Evolutionary conservation across 768 basidiomycete genomes (phyloP).

Genomic region (Lactarius sp.): DNA sequence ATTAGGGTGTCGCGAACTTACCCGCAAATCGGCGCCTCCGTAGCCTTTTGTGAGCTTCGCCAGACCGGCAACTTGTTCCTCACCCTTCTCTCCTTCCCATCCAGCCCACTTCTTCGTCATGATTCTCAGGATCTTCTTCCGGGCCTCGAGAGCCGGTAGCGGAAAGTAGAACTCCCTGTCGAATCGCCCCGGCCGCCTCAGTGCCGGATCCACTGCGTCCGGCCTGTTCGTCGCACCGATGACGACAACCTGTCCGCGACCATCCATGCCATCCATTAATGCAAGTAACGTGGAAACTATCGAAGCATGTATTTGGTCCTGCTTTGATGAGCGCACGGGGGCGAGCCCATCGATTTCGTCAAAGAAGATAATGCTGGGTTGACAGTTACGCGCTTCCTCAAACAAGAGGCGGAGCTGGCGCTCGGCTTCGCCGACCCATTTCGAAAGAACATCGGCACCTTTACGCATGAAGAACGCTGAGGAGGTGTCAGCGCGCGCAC

Average conservation of each 20-base stretch:
- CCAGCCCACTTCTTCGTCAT: constrained; percentile 90
- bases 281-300: constrained; percentile 95
- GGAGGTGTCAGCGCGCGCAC: not conserved
- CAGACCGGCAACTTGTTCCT: constrained; percentile 54
- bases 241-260: constrained; percentile 92
- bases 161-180: constrained; percentile 99
- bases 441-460: constrained; percentile 94
- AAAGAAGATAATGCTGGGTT: constrained; percentile 98
- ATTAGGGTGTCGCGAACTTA: constrained; percentile 37
- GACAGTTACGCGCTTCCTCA: constrained; percentile 88
- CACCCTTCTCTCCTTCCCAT: constrained; percentile 54
- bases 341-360: constrained; percentile 99
- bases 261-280: constrained; percentile 99
- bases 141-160: constrained; percentile 74
- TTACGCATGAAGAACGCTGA: constrained; percentile 99
- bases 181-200: constrained; percentile 90
- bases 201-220: constrained; percentile 95
- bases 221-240: constrained; percentile 98
- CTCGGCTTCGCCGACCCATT: constrained; percentile 99
- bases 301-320: constrained; percentile 97
- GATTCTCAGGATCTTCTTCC: constrained; percentile 84
- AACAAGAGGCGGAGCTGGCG: constrained; percentile 91
- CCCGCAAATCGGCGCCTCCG: constrained; percentile 93
- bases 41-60: constrained; percentile 94
- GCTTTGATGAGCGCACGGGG: constrained; percentile 96